Conservation (phyloP, 129 eudicot genomes). For the Lactuca saligna region DNA sequence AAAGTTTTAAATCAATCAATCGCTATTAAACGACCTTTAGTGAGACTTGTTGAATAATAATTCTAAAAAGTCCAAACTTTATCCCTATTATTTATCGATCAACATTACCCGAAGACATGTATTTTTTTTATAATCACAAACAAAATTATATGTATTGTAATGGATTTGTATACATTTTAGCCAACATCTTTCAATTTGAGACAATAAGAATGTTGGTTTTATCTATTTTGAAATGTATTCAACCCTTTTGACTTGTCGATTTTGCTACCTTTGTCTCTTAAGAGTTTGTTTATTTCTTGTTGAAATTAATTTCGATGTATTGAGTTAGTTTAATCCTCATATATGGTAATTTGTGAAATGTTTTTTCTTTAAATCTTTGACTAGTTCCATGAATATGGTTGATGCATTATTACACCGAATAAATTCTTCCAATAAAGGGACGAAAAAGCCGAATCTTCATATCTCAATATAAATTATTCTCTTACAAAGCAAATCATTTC, state of each 20-base stretch:
- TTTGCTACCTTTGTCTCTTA: too few species aligned
- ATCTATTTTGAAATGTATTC: too few species aligned
- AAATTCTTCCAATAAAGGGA: conserved; percentile 33
- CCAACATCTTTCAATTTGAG: not conserved
- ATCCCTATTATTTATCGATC: too few species aligned
- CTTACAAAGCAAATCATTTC: conserved; percentile 44
- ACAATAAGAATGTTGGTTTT: not conserved
- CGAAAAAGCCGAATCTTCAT: conserved; percentile 39
- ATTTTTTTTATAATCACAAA: too few species aligned
- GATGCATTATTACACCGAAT: conserved; percentile 25
- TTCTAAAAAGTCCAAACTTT: too few species aligned
- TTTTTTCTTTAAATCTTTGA: conserved; percentile 25
- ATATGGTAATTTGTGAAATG: not conserved
- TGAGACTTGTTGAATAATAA: too few species aligned
- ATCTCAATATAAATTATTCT: conserved; percentile 34
- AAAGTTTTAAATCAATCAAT: too few species aligned
- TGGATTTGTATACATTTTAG: too few species aligned
- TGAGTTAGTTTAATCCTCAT: not conserved
- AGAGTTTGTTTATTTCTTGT: not conserved
- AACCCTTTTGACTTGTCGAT: too few species aligned
- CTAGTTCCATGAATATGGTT: conserved; percentile 24
- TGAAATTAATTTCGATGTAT: not conserved
- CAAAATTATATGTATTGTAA: too few species aligned
- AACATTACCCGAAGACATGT: too few species aligned
- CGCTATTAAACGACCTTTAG: too few species aligned